These are phyloP conservation scores for Panicum hallii DNA, from an alignment of 202 grass and related monocot genomes.

Conservation along the genomic window DNA sequence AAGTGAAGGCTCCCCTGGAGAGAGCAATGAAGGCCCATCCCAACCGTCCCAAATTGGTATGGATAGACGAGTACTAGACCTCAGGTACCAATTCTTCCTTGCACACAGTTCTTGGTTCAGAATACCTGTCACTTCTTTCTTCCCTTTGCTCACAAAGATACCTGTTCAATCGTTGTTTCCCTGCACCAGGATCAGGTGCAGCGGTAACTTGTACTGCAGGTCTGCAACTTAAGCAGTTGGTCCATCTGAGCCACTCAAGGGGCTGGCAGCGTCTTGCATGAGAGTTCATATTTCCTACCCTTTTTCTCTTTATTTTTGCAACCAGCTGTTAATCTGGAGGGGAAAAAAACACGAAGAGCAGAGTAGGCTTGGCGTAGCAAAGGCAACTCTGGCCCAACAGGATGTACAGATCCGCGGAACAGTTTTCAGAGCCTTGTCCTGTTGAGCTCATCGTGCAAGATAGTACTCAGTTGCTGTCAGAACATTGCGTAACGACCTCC, in stretches of 20 bases:
- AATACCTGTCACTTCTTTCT: not conserved
- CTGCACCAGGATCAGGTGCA: too few species aligned
- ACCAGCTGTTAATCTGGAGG: too few species aligned
- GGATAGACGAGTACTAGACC: not conserved
- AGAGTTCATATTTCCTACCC: not conserved
- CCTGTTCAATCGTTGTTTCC: not conserved
- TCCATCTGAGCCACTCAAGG: too few species aligned
- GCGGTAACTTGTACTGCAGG: too few species aligned
- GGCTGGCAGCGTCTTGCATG: not conserved
- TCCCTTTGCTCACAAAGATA: not conserved
- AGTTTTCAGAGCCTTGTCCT: not conserved
- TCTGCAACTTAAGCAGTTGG: too few species aligned
- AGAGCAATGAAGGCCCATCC: not conserved
- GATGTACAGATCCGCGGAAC: not conserved
- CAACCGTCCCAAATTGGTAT: not conserved
- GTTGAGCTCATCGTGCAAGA: not conserved
- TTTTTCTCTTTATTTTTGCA: too few species aligned
- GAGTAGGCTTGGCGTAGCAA: too few species aligned
- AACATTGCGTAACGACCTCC: not conserved
- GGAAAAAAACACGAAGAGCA: too few species aligned
- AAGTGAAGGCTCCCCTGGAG: not conserved
- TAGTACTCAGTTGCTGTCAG: not conserved
- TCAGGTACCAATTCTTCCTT: not conserved
- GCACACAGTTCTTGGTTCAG: not conserved
- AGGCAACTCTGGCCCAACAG: not conserved